Evolutionary conservation across 352 stramenopile genomes (phyloP).

Genomic region (Peronospora tabacina): DNA sequence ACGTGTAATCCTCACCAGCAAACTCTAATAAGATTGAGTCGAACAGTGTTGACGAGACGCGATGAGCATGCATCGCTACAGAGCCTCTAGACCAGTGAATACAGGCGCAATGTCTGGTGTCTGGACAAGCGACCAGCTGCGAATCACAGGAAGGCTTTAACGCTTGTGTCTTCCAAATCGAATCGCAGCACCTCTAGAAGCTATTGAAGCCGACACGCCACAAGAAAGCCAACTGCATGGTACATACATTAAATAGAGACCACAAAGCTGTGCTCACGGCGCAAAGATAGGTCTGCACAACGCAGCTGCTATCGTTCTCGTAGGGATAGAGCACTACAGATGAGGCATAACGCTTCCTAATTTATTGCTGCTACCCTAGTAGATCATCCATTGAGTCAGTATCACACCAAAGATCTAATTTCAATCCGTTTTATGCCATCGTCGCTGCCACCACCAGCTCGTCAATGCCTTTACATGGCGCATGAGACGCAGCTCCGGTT

Average conservation of each 20-base stretch:
- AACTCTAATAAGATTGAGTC: no score
- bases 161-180: conserved; percentile 5
- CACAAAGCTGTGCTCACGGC: background rate
- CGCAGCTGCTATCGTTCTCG: conserved; percentile 22
- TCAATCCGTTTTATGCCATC: background rate
- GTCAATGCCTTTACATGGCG: conserved; percentile 7
- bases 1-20: no score
- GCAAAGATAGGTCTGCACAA: background rate
- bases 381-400: background rate
- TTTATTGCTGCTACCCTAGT: conserved; percentile 4
- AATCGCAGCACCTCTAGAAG: conserved; percentile 2
- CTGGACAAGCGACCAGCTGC: background rate
- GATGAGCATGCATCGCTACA: background rate
- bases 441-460: conserved; percentile 1
- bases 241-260: background rate
- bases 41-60: background rate
- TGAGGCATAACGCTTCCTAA: conserved; percentile 10
- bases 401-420: conserved; percentile 4
- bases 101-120: conserved; percentile 9
- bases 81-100: conserved; percentile 1
- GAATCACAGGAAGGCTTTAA: no score
- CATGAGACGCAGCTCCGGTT: background rate
- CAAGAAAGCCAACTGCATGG: background rate
- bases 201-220: conserved; percentile 9
- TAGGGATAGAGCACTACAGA: conserved; percentile 13